Conservation (phyloP, 768 basidiomycete species). For the Leccinum uliginosum region DNA sequence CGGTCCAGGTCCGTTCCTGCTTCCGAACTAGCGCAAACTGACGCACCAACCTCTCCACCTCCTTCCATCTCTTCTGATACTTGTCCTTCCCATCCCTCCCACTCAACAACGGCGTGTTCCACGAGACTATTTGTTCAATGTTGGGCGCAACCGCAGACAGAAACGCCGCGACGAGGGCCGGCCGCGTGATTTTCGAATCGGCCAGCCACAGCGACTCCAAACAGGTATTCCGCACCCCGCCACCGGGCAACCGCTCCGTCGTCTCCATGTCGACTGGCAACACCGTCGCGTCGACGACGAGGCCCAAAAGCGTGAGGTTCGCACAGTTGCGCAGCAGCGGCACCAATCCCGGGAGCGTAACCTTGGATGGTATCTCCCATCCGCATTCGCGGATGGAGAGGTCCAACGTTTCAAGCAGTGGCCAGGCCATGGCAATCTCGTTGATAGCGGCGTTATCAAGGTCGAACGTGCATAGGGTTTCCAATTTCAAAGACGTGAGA, state of each 20-base stretch:
- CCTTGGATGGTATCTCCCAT: conserved; percentile 28
- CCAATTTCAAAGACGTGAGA: conserved; percentile 22
- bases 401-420: conserved; percentile 25
- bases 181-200: conserved; percentile 25
- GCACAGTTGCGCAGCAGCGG: conserved; percentile 24
- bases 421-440: conserved; percentile 27
- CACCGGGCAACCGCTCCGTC: conserved; percentile 12
- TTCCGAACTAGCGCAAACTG: conserved; percentile 17
- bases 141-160: conserved; percentile 29
- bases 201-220: conserved; percentile 28
- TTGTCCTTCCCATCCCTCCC: conserved; percentile 22
- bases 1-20: conserved; percentile 22
- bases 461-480: conserved; percentile 26
- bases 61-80: conserved; percentile 23
- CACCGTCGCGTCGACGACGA: conserved; percentile 27
- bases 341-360: conserved; percentile 22
- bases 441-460: conserved; percentile 22
- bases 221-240: conserved; percentile 21
- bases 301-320: conserved; percentile 20
- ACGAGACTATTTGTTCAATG: conserved; percentile 25
- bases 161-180: conserved; percentile 25
- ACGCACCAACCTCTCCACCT: conserved; percentile 19
- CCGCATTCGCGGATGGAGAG: conserved; percentile 28
- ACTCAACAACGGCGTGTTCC: conserved; percentile 29
- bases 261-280: conserved; percentile 4